Base-by-base conservation (phyloP, 1,284 basidiomycete species). In the Cutaneotrichosporon sp. region DNA sequence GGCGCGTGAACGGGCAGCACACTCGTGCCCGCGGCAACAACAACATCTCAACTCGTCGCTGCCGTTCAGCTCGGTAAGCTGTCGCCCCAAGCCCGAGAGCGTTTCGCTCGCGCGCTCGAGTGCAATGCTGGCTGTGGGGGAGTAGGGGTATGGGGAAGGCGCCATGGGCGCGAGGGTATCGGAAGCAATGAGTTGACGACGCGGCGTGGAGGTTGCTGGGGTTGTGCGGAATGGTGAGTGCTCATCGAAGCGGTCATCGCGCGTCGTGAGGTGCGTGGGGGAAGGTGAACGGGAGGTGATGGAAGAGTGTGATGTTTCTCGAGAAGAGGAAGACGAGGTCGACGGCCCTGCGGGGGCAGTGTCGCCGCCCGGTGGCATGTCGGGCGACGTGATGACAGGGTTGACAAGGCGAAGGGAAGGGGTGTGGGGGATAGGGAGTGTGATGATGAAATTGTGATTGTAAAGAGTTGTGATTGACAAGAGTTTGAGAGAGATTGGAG, bases 1-100 rank as follows among this genome's bases (percentile, higher is more conserved):
- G 31, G 92, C 80, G 76, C 86, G 86, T 49, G 82, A 83, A n/a
- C 84, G 69, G 87, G 67, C 71, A n/a, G 60, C 56, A 63, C 76
- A 77, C 26, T 65, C 70, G 2, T 56, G 18, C 6, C 55, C 50
- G 1, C 63, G 62, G 2, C 64, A 58, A 13, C 71, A 70, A 40
- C 71, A 70, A 67, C 76, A 77, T n/a, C 72, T 65, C 16, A 63
- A 61, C 34, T 69, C 69, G 9, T 53, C 60, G 52, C 65, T 65
- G 14, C 55, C 63, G 26, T 72, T 64, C 9, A 79, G 57, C 51
- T 71, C 65, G 0, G 59, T 72, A 6, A 79, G 68, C 65, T 78
- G 76, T 14, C 66, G 61, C 1, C 72, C 64, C 5, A 79, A 65
- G 4, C 76, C 75, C 16, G 76, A 74, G 42, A 79, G 72, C 3